Percentiles rank a stretch among this genome's conserved stretches.
phyloP scores from a whole-genome alignment of 73 alveolate species.

The Diophrys appendiculata region DNA sequence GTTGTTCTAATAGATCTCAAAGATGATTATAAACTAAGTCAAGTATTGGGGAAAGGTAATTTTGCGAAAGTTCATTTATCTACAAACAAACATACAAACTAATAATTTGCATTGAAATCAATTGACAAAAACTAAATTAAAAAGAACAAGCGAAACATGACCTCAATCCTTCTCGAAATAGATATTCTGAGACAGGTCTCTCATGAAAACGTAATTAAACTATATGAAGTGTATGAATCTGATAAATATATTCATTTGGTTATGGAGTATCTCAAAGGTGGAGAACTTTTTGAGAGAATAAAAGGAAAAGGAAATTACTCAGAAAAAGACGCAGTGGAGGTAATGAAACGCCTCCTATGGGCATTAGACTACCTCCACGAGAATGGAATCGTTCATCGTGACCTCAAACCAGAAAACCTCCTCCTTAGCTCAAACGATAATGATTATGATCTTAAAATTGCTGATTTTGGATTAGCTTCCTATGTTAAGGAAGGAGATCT shows the following conservation, averaged over 20 bases:
- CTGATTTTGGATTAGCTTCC: conserved; percentile 91
- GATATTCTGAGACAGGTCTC: conserved; percentile 70
- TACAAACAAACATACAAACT: conserved; percentile 25
- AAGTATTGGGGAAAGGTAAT: conserved; percentile 57
- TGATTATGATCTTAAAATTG: conserved; percentile 78
- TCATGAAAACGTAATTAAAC: conserved; percentile 76
- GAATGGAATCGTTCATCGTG: conserved; percentile 86
- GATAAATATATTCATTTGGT: conserved; percentile 79
- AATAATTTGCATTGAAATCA: conserved; percentile 41
- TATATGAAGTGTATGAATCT: conserved; percentile 80
- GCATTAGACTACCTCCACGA: conserved; percentile 83
- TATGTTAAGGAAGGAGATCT: conserved; percentile 67
- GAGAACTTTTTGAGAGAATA: conserved; percentile 72
- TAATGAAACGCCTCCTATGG: conserved; percentile 72
- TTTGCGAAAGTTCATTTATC: conserved; percentile 62
- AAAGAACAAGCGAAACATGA: conserved; percentile 45
- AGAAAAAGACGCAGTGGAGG: conserved; percentile 81
- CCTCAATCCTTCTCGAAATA: conserved; percentile 71
- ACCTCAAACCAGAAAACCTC: conserved; percentile 89
- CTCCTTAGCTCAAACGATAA: conserved; percentile 70
- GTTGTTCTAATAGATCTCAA: conserved; percentile 52
- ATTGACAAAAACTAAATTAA: conserved; percentile 50
- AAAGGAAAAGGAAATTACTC: conserved; percentile 51
- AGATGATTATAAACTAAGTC: conserved; percentile 32
- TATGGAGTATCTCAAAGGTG: conserved; percentile 70